Evolutionary conservation across 2,329 filamentous ascomycete genomes (phyloP), one percentile per base, ranked within the genome.

Genomic region (Xylariaceae sp.): DNA sequence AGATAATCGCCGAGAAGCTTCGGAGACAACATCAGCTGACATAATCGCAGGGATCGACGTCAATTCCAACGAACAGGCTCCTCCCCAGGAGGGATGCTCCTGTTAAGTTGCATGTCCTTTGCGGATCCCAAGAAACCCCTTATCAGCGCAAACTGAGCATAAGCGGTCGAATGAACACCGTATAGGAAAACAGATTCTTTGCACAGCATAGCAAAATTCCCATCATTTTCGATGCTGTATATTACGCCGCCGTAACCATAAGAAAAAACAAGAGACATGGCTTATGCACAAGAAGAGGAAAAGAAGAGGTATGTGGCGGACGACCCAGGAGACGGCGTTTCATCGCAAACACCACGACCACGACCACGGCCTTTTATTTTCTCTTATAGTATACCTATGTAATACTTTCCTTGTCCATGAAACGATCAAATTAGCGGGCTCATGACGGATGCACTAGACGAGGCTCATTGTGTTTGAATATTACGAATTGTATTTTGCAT

Each of bases 31-130:
- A 44, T 7, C 48, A 44, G 58, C 71, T 74, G 66, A 76, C 60
- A 45, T 23, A 11, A 45, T 58, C 59, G 17, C 68, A 94, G 90
- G 94, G 89, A 96, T 96, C 72, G 90, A 96, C 77, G 91, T 96
- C 67, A 94, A 93, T 77, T 92, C 92, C 71, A 90, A 86, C 75
- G 84, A 84, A 57, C 82, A 84, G 67, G 83, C 85, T 61, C 77
- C 85, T 64, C 82, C 81, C 71, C 89, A 92, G 75, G 88, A 92
- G 62, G 86, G 87, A 59, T 92, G 89, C 74, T 78, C 85, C 53
- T 89, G 87, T 76, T 89, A 66, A 58, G 55, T 55, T 59, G 35
- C 8, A 30, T 35, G 51, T 48, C 18, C 51, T 37, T 9, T 9
- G 44, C n/a, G 50, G 18, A 17, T 35, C 51, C 23, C 23, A 30